These are phyloP conservation scores for Aschersonia sp. DNA, from an alignment of 2,329 filamentous ascomycete species.

Conservation along the genomic window DNA sequence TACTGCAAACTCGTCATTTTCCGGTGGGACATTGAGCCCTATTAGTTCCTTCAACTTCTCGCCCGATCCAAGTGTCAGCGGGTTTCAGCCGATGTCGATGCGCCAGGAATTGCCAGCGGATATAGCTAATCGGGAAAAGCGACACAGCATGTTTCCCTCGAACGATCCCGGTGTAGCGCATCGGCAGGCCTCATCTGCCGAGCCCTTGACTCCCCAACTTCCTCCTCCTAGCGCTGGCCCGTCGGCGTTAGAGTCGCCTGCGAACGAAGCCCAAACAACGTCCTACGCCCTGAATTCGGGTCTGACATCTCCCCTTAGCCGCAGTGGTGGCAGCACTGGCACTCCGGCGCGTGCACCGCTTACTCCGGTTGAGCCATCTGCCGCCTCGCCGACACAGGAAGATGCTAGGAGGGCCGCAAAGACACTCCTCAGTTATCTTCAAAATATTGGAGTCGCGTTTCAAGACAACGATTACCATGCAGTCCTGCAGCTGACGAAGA, in stretches of 20 bases:
- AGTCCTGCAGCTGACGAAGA: slow-evolving; percentile 73
- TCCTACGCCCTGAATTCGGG: slow-evolving; percentile 29
- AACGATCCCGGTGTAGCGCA: slow-evolving; percentile 46
- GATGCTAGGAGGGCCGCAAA: slow-evolving; percentile 73
- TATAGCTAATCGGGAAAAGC: slow-evolving; percentile 53
- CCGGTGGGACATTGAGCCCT: slow-evolving; percentile 57
- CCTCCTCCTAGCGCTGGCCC: slow-evolving; percentile 30
- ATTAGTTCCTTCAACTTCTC: slow-evolving; percentile 62
- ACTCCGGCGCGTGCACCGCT: slow-evolving; percentile 13
- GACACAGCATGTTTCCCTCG: slow-evolving; percentile 76
- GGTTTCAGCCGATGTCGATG: slow-evolving; percentile 34
- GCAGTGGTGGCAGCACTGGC: slow-evolving; percentile 19
- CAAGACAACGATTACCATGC: slow-evolving; percentile 66
- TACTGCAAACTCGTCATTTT: slow-evolving; percentile 44
- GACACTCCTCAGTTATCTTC: slow-evolving; percentile 68
- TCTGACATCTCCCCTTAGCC: slow-evolving; percentile 22
- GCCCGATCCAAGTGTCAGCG: slow-evolving; percentile 54
- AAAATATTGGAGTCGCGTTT: slow-evolving; percentile 47
- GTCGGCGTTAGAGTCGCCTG: slow-evolving; percentile 36
- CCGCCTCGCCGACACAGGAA: slow-evolving; percentile 62
- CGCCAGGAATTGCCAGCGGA: slow-evolving; percentile 25
- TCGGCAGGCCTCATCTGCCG: slow-evolving; percentile 16
- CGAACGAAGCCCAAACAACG: slow-evolving; percentile 26
- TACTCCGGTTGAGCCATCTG: slow-evolving; percentile 34
- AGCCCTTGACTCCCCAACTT: slow-evolving; percentile 35